A percentile compares a stretch with the other conserved stretches of the same genome.
Conservation (phyloP, 2,329 filamentous ascomycete species). For the Alternaria conjuncta region DNA sequence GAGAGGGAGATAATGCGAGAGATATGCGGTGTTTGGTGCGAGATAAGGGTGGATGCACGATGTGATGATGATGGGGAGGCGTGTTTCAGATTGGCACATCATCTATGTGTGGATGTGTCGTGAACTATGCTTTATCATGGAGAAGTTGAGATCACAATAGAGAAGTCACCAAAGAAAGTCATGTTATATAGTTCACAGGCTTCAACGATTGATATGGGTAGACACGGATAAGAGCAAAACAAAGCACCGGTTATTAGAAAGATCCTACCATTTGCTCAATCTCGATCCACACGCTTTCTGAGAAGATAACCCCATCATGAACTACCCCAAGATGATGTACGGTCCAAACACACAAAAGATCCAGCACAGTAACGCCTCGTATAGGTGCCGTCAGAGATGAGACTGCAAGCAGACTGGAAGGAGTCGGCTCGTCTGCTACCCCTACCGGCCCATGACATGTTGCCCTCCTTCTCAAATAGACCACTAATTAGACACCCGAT, state of each 20-base stretch:
- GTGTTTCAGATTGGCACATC: neutral
- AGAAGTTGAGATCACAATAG: too few species aligned
- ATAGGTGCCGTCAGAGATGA: conserved; percentile 42
- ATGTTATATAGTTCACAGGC: neutral
- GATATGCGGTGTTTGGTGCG: neutral
- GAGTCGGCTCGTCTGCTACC: conserved; percentile 30
- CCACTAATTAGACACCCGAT: conserved; percentile 33
- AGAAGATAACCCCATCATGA: conserved; percentile 45
- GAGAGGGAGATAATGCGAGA: neutral
- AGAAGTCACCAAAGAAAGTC: neutral
- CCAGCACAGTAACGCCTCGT: conserved; percentile 49
- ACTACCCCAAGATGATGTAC: conserved; percentile 51
- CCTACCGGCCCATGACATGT: conserved; percentile 39
- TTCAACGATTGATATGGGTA: conserved; percentile 20
- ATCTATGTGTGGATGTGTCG: neutral
- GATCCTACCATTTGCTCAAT: conserved; percentile 45
- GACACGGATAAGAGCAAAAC: conserved; percentile 20
- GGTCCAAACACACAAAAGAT: conserved; percentile 44
- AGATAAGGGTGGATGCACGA: neutral
- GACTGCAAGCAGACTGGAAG: conserved; percentile 34
- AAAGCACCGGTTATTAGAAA: conserved; percentile 41
- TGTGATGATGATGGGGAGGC: neutral
- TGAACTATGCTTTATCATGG: too few species aligned
- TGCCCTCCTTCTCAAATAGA: conserved; percentile 28
- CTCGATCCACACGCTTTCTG: conserved; percentile 35